A percentile compares a stretch with the other conserved stretches of the same genome.
These are phyloP conservation scores for Fraxinus latifolia DNA, from an alignment of 305 asterid species.

Conservation along the genomic window DNA sequence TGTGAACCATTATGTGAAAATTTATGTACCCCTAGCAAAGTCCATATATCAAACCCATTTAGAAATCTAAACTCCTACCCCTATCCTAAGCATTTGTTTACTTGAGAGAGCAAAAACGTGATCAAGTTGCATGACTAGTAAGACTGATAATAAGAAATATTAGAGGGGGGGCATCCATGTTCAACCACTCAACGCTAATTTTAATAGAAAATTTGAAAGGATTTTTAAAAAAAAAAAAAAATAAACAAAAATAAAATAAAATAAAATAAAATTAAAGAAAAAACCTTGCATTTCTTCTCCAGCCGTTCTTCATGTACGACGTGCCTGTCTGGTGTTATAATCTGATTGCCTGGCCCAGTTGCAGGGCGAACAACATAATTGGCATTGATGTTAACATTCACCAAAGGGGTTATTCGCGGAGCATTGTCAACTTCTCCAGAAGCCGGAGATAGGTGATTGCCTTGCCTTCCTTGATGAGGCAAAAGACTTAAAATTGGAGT, in stretches of 20 bases:
- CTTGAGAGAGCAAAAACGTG: not conserved
- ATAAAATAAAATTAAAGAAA: conserved; percentile 2
- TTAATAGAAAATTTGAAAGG: conserved; percentile 11
- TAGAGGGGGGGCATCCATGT: not conserved
- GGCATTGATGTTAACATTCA: conserved; percentile 43
- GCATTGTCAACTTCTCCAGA: conserved; percentile 49
- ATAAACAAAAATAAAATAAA: not conserved
- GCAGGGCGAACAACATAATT: conserved; percentile 44
- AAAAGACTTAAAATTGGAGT: conserved; percentile 49
- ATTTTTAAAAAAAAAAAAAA: too few relatives aligned
- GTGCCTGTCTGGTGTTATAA: conserved; percentile 50
- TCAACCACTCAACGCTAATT: not conserved
- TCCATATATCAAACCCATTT: not conserved
- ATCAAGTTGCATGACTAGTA: not conserved
- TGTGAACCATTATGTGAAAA: too few relatives aligned
- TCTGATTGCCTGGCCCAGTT: conserved; percentile 41
- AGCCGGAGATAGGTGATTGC: conserved; percentile 48
- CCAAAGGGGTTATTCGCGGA: conserved; percentile 35
- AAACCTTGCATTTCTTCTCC: conserved; percentile 86
- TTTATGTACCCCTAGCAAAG: too few relatives aligned
- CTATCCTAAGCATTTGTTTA: not conserved
- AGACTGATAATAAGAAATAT: not conserved
- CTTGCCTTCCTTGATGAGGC: conserved; percentile 60
- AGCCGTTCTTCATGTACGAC: conserved; percentile 55
- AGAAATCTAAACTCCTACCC: not conserved